A percentile compares a stretch with the other conserved stretches of the same genome.
phyloP scores from a whole-genome alignment of 345 rosid species.

The Citrus trifoliata region DNA sequence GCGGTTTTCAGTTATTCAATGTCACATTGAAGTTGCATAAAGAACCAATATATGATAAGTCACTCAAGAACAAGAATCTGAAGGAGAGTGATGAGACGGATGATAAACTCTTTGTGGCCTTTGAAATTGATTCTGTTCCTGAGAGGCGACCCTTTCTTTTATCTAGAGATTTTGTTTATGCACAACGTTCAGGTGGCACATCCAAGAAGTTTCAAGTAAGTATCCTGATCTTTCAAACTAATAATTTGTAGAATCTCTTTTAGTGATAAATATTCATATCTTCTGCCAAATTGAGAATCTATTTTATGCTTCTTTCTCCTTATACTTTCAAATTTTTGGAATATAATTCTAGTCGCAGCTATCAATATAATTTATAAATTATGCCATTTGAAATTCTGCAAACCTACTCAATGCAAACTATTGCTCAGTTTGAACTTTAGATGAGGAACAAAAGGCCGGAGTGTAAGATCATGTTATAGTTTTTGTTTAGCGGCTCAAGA shows the following conservation, averaged over 20 bases:
- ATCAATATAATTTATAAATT: background rate
- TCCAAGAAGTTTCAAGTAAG: conserved; percentile 29
- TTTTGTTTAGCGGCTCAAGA: background rate
- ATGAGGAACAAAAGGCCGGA: background rate
- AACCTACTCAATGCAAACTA: background rate
- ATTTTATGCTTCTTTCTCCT: background rate
- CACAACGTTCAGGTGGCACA: conserved; percentile 16
- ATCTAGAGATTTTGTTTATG: conserved; percentile 42
- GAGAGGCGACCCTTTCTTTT: conserved; percentile 32
- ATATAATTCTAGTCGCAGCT: background rate
- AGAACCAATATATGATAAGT: conserved; percentile 17
- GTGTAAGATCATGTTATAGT: background rate
- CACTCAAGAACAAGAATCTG: background rate
- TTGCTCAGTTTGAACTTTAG: background rate
- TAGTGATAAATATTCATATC: background rate
- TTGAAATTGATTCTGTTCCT: conserved; percentile 22
- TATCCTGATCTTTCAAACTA: background rate
- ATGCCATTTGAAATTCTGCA: background rate
- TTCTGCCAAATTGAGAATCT: background rate
- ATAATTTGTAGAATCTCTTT: background rate
- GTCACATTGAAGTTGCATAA: conserved; percentile 22
- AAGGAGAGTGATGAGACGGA: conserved; percentile 2
- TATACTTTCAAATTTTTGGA: background rate
- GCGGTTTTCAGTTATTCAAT: conserved; percentile 13
- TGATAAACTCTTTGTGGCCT: conserved; percentile 23